Conservation (phyloP, 208 protist species). For the Leishmania tarentolae region DNA sequence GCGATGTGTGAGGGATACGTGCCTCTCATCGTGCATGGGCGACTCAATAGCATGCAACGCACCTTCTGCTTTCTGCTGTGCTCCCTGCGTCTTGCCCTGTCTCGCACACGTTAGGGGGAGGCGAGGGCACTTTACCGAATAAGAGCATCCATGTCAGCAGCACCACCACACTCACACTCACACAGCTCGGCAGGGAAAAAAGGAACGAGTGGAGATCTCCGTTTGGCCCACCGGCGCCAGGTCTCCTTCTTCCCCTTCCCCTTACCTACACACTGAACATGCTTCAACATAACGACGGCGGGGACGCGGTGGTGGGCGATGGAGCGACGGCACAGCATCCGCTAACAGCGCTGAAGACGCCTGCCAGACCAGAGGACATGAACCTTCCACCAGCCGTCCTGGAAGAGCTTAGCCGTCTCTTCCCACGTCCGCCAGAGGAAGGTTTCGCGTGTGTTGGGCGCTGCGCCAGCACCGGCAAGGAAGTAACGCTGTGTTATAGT, state of each 20-base stretch:
- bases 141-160: neutral
- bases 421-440: constrained; percentile 28
- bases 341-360: neutral
- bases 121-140: neutral
- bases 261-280: neutral
- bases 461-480: constrained; percentile 48
- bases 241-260: neutral
- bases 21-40: too few relatives aligned
- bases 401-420: constrained; percentile 21
- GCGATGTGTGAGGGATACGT: too few relatives aligned
- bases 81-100: too few relatives aligned
- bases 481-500: constrained; percentile 76
- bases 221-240: neutral
- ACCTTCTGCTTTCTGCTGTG: too few relatives aligned
- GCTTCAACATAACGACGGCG: neutral
- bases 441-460: constrained; percentile 48
- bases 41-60: too few relatives aligned
- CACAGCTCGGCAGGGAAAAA: neutral
- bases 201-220: neutral
- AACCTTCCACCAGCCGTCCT: constrained; percentile 15
- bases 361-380: neutral
- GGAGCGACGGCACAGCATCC: constrained; percentile 9
- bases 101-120: neutral
- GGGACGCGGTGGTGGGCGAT: neutral
- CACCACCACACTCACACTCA: neutral